A percentile compares a stretch with the other conserved stretches of the same genome.
phyloP scores from a whole-genome alignment of 2,329 filamentous ascomycete genomes.

The Arthrinium phaeospermum region DNA sequence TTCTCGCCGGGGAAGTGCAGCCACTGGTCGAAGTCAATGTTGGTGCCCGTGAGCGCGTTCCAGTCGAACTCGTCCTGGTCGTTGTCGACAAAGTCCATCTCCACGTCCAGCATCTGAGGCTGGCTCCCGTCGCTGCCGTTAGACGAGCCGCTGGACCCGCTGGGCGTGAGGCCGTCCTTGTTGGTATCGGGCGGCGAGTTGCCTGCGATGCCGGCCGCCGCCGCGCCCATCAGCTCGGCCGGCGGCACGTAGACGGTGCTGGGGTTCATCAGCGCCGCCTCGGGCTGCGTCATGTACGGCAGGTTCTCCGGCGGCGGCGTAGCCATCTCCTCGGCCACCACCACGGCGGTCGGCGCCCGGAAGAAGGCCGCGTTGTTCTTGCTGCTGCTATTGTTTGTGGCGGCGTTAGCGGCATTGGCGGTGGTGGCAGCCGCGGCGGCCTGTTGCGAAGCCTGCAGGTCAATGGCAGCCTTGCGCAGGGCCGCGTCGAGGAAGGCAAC shows the following conservation, averaged over 20 bases:
- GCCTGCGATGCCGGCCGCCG: slow-evolving; percentile 28
- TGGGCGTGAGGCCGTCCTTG: slow-evolving; percentile 50
- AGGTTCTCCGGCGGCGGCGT: slow-evolving; percentile 61
- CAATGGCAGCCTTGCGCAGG: slow-evolving; percentile 84
- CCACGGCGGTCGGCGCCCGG: slow-evolving; percentile 21
- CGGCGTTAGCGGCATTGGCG: slow-evolving; percentile 35
- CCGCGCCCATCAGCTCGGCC: slow-evolving; percentile 30
- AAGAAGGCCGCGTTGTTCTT: slow-evolving; percentile 32
- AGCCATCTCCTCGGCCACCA: slow-evolving; percentile 36
- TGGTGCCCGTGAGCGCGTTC: slow-evolving; percentile 57
- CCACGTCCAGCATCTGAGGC: slow-evolving; percentile 44
- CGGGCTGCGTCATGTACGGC: slow-evolving; percentile 44
- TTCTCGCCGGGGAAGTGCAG: slow-evolving; percentile 61
- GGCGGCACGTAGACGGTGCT: slow-evolving; percentile 29
- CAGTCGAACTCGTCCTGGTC: slow-evolving; percentile 59
- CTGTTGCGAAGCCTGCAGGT: slow-evolving; percentile 54
- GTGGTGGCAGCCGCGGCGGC: slow-evolving; percentile 39
- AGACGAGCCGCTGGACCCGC: slow-evolving; percentile 47
- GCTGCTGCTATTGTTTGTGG: slow-evolving; percentile 28
- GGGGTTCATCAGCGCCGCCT: slow-evolving; percentile 35
- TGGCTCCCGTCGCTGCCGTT: slow-evolving; percentile 45
- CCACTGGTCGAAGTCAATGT: slow-evolving; percentile 65
- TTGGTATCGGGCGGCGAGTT: slow-evolving; percentile 53
- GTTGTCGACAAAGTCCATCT: slow-evolving; percentile 49
- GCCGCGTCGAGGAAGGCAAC: slow-evolving; percentile 93